These are phyloP conservation scores for Phytophthora kernoviae DNA, from an alignment of 352 stramenopile species.

Conservation along the genomic window DNA sequence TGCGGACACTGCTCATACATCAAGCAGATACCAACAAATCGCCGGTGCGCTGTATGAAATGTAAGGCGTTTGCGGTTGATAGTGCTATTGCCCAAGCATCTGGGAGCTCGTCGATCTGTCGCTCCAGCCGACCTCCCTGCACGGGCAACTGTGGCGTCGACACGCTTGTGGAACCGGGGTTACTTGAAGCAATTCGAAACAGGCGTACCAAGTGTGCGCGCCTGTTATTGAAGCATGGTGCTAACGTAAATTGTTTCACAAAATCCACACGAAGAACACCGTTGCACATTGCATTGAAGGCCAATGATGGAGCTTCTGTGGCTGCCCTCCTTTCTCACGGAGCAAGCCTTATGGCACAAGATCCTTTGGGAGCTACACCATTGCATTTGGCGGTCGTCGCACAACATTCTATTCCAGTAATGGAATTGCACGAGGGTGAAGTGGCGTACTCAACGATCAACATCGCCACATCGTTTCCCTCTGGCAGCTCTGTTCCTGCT, in stretches of 20 bases:
- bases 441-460: slow-evolving; percentile 51
- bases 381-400: slow-evolving; percentile 55
- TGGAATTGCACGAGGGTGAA: slow-evolving; percentile 59
- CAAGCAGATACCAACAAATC: slow-evolving; percentile 61
- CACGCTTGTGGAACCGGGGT: slow-evolving; percentile 46
- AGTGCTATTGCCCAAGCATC: slow-evolving; percentile 18
- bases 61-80: slow-evolving; percentile 29
- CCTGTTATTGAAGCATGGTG: slow-evolving; percentile 49
- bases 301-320: slow-evolving; percentile 50
- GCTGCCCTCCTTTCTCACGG: slow-evolving; percentile 48
- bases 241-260: slow-evolving; percentile 45
- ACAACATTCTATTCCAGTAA: slow-evolving; percentile 50
- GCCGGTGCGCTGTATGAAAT: slow-evolving; percentile 46
- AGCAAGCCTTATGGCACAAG: slow-evolving; percentile 48
- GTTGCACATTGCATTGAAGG: slow-evolving; percentile 49
- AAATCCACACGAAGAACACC: slow-evolving; percentile 46
- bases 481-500: slow-evolving; percentile 14
- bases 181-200: slow-evolving; percentile 49
- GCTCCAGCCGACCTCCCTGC: slow-evolving; percentile 25
- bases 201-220: slow-evolving; percentile 36
- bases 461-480: slow-evolving; percentile 18
- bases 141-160: slow-evolving; percentile 36
- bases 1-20: slow-evolving; percentile 38
- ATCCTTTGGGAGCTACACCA: slow-evolving; percentile 40
- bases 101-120: slow-evolving; percentile 6